Conservation (phyloP, 768 basidiomycete genomes). For the Russula sp. region DNA sequence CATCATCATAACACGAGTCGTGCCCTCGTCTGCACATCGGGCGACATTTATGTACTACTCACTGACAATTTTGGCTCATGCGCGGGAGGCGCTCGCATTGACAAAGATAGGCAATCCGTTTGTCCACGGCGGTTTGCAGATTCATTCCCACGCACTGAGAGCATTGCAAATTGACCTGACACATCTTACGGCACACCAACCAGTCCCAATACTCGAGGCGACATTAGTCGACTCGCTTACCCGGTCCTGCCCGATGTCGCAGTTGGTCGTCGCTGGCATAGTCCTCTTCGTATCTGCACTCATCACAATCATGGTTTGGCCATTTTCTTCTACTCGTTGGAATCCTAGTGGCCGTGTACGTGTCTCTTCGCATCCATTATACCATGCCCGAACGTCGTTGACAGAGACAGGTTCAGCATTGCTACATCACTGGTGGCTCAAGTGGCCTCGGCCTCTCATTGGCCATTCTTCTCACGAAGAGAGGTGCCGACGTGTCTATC, state of each 20-base stretch:
- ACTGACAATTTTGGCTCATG: background rate
- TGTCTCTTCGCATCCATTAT: background rate
- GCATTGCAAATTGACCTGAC: background rate
- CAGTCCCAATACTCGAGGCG: background rate
- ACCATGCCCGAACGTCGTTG: background rate
- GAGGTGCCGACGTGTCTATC: constrained; percentile 82
- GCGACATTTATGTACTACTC: background rate
- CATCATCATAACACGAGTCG: background rate
- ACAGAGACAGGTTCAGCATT: constrained; percentile 51
- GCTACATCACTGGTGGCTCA: constrained; percentile 83
- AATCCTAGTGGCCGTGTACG: constrained; percentile 33
- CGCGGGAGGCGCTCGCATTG: background rate
- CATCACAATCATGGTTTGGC: constrained; percentile 19
- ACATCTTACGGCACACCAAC: background rate
- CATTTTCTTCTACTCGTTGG: constrained; percentile 36
- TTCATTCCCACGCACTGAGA: too few relatives aligned
- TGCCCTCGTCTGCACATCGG: background rate
- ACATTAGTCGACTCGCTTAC: too few relatives aligned
- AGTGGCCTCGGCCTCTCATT: constrained; percentile 76
- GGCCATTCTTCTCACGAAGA: constrained; percentile 58
- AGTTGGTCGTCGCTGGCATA: background rate
- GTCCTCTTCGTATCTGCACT: constrained; percentile 11
- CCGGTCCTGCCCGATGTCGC: too few relatives aligned
- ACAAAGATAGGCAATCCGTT: background rate
- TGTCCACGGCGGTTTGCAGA: too few relatives aligned